Conservation (phyloP, 768 basidiomycete species). For the Tylopilus subfusipes region DNA sequence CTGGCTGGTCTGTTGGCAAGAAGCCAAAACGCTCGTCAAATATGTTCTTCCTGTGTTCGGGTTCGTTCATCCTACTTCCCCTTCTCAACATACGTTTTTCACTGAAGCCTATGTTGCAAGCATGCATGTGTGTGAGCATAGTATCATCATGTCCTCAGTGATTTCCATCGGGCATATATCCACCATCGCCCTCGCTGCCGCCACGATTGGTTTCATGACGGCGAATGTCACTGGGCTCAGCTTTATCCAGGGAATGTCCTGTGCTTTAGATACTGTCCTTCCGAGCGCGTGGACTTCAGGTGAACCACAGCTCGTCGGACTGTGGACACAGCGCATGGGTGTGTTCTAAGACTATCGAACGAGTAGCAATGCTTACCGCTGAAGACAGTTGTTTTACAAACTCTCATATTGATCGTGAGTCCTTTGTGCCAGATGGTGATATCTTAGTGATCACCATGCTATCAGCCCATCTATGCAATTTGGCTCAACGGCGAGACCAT, state of each 20-base stretch:
- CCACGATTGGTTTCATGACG: slow-evolving; percentile 71
- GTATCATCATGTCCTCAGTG: slow-evolving; percentile 79
- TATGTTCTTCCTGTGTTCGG: slow-evolving; percentile 75
- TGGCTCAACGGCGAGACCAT: slow-evolving; percentile 85
- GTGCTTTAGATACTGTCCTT: slow-evolving; percentile 88
- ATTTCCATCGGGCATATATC: slow-evolving; percentile 92
- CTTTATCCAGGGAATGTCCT: slow-evolving; percentile 78
- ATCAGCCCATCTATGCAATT: slow-evolving; percentile 52
- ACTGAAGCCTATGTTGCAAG: slow-evolving; percentile 25
- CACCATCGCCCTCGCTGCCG: slow-evolving; percentile 84
- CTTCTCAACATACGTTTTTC: not conserved
- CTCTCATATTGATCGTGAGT: slow-evolving; percentile 52
- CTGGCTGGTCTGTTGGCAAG: slow-evolving; percentile 1
- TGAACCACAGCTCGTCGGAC: slow-evolving; percentile 79
- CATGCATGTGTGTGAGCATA: slow-evolving; percentile 81
- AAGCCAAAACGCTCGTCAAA: slow-evolving; percentile 45
- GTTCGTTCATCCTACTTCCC: slow-evolving; percentile 38
- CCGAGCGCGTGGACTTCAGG: slow-evolving; percentile 93
- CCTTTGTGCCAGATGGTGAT: not conserved
- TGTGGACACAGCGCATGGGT: slow-evolving; percentile 92
- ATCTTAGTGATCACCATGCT: not conserved
- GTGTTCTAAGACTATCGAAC: not conserved
- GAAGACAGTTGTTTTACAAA: slow-evolving; percentile 16
- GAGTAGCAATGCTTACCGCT: not conserved
- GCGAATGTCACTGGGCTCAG: slow-evolving; percentile 55